Percentiles rank a stretch among this genome's conserved stretches.
These are phyloP conservation scores for Metarhizium brunneum DNA, from an alignment of 2,329 filamentous ascomycete genomes.

Conservation along the genomic window DNA sequence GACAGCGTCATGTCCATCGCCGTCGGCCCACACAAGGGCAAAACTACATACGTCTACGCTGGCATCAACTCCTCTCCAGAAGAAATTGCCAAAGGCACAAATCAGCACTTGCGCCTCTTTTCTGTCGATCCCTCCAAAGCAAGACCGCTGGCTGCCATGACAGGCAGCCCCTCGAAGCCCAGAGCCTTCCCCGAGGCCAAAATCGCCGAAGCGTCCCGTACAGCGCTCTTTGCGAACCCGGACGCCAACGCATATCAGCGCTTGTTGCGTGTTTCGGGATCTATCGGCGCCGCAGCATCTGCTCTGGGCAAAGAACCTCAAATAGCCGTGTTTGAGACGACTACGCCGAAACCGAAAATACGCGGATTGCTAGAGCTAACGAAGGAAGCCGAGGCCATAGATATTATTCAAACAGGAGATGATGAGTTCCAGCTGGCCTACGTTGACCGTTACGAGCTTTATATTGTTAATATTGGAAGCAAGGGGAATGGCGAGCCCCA, in stretches of 20 bases:
- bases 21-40: slow-evolving; percentile 51
- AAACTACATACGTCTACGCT: slow-evolving; percentile 50
- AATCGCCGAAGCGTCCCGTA: slow-evolving; percentile 43
- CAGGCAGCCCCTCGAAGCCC: slow-evolving; percentile 12
- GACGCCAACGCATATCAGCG: slow-evolving; percentile 50
- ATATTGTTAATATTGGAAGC: slow-evolving; percentile 49
- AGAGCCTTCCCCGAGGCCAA: slow-evolving; percentile 18
- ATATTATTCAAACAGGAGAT: slow-evolving; percentile 52
- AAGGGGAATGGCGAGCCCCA: slow-evolving; percentile 38
- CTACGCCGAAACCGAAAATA: slow-evolving; percentile 36
- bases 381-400: slow-evolving; percentile 58
- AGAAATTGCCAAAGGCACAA: slow-evolving; percentile 65
- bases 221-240: slow-evolving; percentile 40
- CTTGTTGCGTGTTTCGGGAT: slow-evolving; percentile 46
- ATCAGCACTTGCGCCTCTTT: slow-evolving; percentile 76
- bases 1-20: slow-evolving; percentile 83
- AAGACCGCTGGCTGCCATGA: slow-evolving; percentile 21
- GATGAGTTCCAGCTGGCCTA: slow-evolving; percentile 66
- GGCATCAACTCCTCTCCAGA: slow-evolving; percentile 75
- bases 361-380: slow-evolving; percentile 41
- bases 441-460: slow-evolving; percentile 68
- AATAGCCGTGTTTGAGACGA: slow-evolving; percentile 66
- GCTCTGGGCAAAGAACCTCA: slow-evolving; percentile 68
- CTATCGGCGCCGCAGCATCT: slow-evolving; percentile 71
- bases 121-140: slow-evolving; percentile 36